phyloP scores from a whole-genome alignment of 495 filamentous ascomycete genomes.

The Elasticomyces elasticus region DNA sequence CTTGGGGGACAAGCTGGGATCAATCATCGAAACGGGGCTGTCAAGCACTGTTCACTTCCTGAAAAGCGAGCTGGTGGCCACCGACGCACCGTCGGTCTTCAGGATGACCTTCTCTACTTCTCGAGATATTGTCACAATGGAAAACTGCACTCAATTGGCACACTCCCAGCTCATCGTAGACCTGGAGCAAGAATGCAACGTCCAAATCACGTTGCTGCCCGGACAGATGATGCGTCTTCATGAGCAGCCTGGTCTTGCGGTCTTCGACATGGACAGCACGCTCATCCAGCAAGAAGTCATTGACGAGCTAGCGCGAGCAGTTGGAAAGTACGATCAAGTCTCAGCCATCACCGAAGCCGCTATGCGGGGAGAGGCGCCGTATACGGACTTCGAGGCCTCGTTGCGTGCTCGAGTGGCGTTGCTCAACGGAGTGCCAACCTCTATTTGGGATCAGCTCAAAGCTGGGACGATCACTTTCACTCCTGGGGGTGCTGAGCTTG shows the following conservation, averaged over 20 bases:
- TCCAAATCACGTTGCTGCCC: slow-evolving; percentile 13
- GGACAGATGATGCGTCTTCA: slow-evolving; percentile 14
- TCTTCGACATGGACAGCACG: slow-evolving; percentile 98
- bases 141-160: neutral
- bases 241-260: slow-evolving; percentile 51
- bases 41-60: neutral
- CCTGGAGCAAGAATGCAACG: neutral
- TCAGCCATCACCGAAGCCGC: slow-evolving; percentile 78
- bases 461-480: slow-evolving; percentile 60
- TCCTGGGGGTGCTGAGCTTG: slow-evolving; percentile 64
- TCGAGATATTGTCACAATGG: neutral
- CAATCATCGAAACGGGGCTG: neutral
- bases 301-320: slow-evolving; percentile 76
- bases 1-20: neutral
- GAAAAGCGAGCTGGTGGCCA: neutral
- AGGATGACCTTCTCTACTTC: neutral
- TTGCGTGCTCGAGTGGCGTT: slow-evolving; percentile 69
- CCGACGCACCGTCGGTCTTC: neutral
- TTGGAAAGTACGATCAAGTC: slow-evolving; percentile 62
- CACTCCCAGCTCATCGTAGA: neutral
- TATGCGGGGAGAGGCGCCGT: slow-evolving; percentile 70
- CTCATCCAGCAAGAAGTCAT: slow-evolving; percentile 95
- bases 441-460: slow-evolving; percentile 72
- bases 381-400: slow-evolving; percentile 74
- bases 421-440: slow-evolving; percentile 65